phyloP scores from a whole-genome alignment of 2,329 filamentous ascomycete species.

The Penicillium sp. region DNA sequence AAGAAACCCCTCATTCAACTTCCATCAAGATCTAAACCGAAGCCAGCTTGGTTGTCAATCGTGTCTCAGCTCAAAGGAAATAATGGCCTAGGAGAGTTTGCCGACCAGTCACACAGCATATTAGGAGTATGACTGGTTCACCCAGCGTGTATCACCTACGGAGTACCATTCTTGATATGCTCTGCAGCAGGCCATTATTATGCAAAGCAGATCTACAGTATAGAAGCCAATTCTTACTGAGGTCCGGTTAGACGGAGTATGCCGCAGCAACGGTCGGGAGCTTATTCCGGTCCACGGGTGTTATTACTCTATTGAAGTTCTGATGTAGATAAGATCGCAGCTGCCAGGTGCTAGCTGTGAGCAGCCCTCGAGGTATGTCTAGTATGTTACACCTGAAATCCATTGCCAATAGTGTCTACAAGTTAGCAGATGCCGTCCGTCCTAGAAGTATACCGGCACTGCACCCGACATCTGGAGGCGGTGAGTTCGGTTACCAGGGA shows the following conservation, averaged over 20 bases:
- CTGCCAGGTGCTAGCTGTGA: too few species aligned
- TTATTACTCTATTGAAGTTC: not conserved
- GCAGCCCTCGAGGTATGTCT: too few species aligned
- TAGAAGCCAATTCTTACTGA: not conserved
- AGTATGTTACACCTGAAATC: too few species aligned
- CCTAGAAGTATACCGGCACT: not conserved
- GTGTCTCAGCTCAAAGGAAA: slow-evolving; percentile 2
- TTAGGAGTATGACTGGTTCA: slow-evolving; percentile 3
- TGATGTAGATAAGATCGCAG: too few species aligned
- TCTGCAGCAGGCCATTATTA: too few species aligned
- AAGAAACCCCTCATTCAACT: not conserved
- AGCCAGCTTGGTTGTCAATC: not conserved
- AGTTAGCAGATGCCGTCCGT: too few species aligned
- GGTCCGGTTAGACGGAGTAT: not conserved
- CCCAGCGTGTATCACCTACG: not conserved
- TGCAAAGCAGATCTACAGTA: too few species aligned
- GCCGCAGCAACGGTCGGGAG: not conserved
- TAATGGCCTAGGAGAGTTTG: not conserved
- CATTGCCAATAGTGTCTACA: too few species aligned
- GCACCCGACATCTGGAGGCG: slow-evolving; percentile 2
- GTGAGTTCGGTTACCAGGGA: slow-evolving; percentile 20
- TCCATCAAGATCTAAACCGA: not conserved
- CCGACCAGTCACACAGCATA: slow-evolving; percentile 5
- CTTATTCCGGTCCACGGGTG: not conserved
- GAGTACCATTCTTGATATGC: not conserved